A percentile compares a stretch with the other conserved stretches of the same genome.
phyloP scores from a whole-genome alignment of 352 stramenopile species.

The Phytopythium mirpurense region DNA sequence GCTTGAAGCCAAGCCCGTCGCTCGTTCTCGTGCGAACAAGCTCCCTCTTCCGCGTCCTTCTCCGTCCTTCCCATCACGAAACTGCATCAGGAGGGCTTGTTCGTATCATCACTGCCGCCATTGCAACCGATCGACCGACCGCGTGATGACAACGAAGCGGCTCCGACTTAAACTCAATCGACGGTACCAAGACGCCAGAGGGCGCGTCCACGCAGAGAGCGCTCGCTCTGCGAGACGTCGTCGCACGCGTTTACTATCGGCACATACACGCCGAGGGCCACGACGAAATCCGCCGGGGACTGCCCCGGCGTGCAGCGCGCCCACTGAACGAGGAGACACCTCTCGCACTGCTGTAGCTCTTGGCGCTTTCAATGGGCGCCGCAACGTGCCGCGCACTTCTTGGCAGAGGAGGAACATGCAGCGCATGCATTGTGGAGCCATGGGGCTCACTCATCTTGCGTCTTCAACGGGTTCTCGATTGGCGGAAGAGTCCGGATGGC shows the following conservation, averaged over 20 bases:
- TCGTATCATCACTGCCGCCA: background rate
- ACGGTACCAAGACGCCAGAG: background rate
- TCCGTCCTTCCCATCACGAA: background rate
- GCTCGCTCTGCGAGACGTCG: too few species aligned
- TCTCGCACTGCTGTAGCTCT: background rate
- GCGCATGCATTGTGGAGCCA: too few species aligned
- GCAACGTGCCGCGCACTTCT: background rate
- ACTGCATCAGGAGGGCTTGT: background rate
- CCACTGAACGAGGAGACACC: background rate
- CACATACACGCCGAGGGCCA: background rate
- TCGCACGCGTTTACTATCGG: slow-evolving; percentile 2
- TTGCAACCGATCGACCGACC: background rate
- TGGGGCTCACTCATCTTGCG: too few species aligned
- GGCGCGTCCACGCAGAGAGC: background rate
- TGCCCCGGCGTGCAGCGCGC: background rate
- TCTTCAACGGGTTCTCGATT: background rate
- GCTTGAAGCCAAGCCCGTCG: background rate
- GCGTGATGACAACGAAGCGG: background rate
- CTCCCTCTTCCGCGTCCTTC: background rate
- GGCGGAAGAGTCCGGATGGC: background rate
- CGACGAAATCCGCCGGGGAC: background rate
- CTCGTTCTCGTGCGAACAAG: background rate
- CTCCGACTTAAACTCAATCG: slow-evolving; percentile 22
- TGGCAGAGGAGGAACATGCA: background rate
- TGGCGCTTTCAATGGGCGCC: background rate